Base-by-base conservation (phyloP, 371 early-diverging fungal genomes). In the Racocetra persica region DNA sequence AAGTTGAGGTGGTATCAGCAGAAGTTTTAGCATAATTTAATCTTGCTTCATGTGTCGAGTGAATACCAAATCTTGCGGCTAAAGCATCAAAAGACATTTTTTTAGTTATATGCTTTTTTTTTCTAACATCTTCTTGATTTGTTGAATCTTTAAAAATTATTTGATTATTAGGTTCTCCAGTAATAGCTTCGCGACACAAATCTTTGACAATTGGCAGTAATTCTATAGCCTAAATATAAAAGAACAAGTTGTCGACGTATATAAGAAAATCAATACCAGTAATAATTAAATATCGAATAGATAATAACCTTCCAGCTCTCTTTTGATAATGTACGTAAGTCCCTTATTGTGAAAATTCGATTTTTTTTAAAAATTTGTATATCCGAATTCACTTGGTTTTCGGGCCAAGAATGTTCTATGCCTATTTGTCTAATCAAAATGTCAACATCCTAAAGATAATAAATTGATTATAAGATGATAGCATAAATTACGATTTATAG, bases 391-490 rank as follows among this genome's bases (percentile, higher is more conserved):
- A 92, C 85, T 82, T 92, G 89, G n/a, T 87, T 84, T 55, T 87
- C 82, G 14, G 87, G 86, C 92, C 92, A 92, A 20, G 88, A 88
- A 28, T 88, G 85, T 76, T 91, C 92, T 67, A 86, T 78, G 57
- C 91, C 90, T 52, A 92, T 89, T 77, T 89, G 91, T 71, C 91
- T 90, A 77, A 92, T 72, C n/a, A 92, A 66, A 2, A 90, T 90
- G 0, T 91, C 90, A 20, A 88, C 86, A 51, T 45, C 38, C 70
- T 70, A 6, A 41, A 22, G 18, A 45, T 2, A 18, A 57, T n/a
- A 18, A 57, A 1, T 18, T 20, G 7, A 20, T 57, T 22, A n/a
- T 18, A 10, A 45, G 8, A 45, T 45, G 32, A 32, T 32, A 32
- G 10, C 10, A 45, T 45, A 41, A 45, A 45, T 45, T 45, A 45